These are phyloP conservation scores for Hymenoscyphus scutula DNA, from an alignment of 2,329 filamentous ascomycete species.

Conservation along the genomic window DNA sequence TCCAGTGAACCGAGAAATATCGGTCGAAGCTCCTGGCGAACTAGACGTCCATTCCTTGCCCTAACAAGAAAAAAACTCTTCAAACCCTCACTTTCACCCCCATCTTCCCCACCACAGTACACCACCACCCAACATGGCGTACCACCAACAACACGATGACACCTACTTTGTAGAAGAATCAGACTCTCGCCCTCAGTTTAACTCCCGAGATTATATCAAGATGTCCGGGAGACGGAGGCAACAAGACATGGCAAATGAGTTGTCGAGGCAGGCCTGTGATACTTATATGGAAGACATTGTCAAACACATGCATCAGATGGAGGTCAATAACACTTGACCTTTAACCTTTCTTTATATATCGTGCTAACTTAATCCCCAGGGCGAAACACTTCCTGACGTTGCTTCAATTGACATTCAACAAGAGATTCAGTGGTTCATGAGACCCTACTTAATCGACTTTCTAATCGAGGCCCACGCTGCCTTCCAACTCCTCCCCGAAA, in stretches of 20 bases:
- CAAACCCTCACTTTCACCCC: constrained; percentile 12
- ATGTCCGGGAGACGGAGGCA: constrained; percentile 79
- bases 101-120: background rate
- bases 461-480: constrained; percentile 94
- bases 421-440: constrained; percentile 99
- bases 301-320: constrained; percentile 93
- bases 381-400: constrained; percentile 89
- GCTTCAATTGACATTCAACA: constrained; percentile 98
- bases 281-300: constrained; percentile 95
- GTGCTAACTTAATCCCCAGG: constrained; percentile 45
- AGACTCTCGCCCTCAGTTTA: constrained; percentile 34
- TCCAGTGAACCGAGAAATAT: constrained; percentile 32
- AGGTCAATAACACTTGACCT: constrained; percentile 47
- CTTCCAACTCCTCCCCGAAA: constrained; percentile 91
- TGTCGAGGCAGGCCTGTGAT: constrained; percentile 79
- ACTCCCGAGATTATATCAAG: constrained; percentile 70
- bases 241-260: constrained; percentile 82
- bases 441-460: constrained; percentile 96
- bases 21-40: constrained; percentile 40
- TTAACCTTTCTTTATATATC: constrained; percentile 12
- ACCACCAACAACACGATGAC: constrained; percentile 56
- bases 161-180: constrained; percentile 66
- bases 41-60: constrained; percentile 38
- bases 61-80: constrained; percentile 14
- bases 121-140: constrained; percentile 32